Base-by-base conservation (phyloP, 2,329 filamentous ascomycete genomes). In the Fusarium sp. region DNA sequence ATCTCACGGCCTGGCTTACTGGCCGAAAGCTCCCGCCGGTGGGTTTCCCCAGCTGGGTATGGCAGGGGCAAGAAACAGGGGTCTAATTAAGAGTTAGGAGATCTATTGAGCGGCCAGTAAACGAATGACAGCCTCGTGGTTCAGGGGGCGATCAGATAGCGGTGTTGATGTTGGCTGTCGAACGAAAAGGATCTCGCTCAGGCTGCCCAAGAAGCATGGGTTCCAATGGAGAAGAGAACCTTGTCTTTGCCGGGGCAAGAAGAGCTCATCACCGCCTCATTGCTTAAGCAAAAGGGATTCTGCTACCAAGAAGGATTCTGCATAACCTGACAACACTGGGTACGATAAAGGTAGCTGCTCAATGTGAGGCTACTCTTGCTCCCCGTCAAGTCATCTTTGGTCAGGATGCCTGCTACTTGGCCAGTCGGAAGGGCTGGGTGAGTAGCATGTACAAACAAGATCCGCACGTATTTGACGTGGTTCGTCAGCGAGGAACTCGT, bases 341-440 rank as follows among this genome's bases (percentile, higher is more conserved):
- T 55, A 51, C 72, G 57, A 70, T 25, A 37, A 53, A 41, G 34
- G 41, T 54, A 63, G 49, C 55, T 59, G 25, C 41, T 55, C 48
- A 74, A 67, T 65, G 55, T 53, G 50, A 63, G 41, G 57, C 53
- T 45, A 47, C 43, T 64, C 48, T 45, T 28, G 48, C 41, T 40
- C 18, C 46, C 43, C 34, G 59, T 64, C 54, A 37, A 28, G 49
- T 50, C 59, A 53, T 42, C 18, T 51, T 47, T 47, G 51, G 40
- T 46, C 30, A 32, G 43, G 65, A 54, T 68, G 61, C 63, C 57
- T 71, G 69, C 57, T 67, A 65, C 59, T 67, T 72, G 68, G 63
- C 72, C 69, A 73, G 65, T 70, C 63, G 65, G 71, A 70, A 69
- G 51, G 48, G 42, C 28, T 72, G 64, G 67, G 59, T 63, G 43